Evolutionary conservation across 257 asterid species (phyloP), one percentile per base, ranked within the genome.

Genomic region (Penstemon newberryi): DNA sequence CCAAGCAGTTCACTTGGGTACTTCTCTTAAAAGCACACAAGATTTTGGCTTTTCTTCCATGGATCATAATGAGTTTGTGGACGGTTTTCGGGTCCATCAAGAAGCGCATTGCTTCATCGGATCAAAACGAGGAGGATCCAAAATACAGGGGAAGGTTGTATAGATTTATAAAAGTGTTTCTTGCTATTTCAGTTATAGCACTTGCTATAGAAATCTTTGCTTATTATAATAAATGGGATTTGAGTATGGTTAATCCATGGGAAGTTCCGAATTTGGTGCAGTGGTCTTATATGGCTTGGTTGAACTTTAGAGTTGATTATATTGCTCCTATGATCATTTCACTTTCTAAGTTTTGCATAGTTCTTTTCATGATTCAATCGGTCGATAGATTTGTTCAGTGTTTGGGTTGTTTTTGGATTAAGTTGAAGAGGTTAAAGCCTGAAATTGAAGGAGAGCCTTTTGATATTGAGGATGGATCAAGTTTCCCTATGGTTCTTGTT

Each of bases 401-500:
- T 63, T 67, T 91, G 52, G 96, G 95, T 1, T 87, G 96, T 69
- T 89, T 89, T 60, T 91, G 97, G 97, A 85, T 89, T 49, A 89
- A 91, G 81, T 67, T 49, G 60, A 84, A 73, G 83, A 79, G 76
- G 39, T 40, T 89, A 81, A 89, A 80, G 81, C 97, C 96, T 1
- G 81, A 74, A 55, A 62, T 73, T 0, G 74, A 74, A 18, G 86
- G 44, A 11, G 87, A 81, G 72, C 59, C 83, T 8, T 75, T 10
- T 56, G 97, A 91, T 51, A 38, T 81, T n/a, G 96, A 91, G 52
- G 93, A 80, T 63, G 93, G 80, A 45, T 79, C 87, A 2, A 80
- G 78, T 58, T 89, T 66, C 58, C 97, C 97, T 1, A 89, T 85
- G 93, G 96, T 91, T 80, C 93, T 91, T 81, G 86, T 91, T 57